phyloP scores from a whole-genome alignment of 1,284 basidiomycete species.

The Naganishia liquefaciens region DNA sequence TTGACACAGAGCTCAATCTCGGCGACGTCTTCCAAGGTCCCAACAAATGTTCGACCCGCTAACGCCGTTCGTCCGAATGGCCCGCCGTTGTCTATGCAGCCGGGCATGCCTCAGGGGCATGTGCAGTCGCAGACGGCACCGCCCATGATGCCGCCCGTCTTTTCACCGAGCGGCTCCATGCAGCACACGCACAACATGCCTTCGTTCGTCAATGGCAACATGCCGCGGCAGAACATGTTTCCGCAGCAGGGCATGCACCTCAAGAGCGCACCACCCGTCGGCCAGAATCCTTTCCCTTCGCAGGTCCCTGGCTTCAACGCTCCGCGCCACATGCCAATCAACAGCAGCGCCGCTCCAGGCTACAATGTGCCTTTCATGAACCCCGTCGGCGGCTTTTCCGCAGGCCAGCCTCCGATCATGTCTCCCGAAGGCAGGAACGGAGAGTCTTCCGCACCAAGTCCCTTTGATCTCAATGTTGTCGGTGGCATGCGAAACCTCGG shows the following conservation, averaged over 20 bases:
- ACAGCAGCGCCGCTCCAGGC: slow-evolving; percentile 3
- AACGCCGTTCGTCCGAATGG: slow-evolving; percentile 10
- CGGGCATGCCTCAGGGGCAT: slow-evolving; percentile 5
- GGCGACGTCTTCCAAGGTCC: slow-evolving; percentile 11
- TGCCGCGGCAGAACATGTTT: slow-evolving; percentile 24
- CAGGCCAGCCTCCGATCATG: slow-evolving; percentile 12
- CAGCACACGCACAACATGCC: slow-evolving; percentile 25
- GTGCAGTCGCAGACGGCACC: slow-evolving; percentile 5
- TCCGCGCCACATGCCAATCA: slow-evolving; percentile 19
- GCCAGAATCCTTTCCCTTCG: slow-evolving; percentile 29
- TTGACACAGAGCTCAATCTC: slow-evolving; percentile 11
- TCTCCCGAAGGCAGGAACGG: slow-evolving; percentile 12
- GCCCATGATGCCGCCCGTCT: slow-evolving; percentile 24
- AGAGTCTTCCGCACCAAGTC: background rate
- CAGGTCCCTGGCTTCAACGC: slow-evolving; percentile 29
- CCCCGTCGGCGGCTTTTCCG: slow-evolving; percentile 7
- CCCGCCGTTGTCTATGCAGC: slow-evolving; percentile 19
- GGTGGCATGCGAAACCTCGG: slow-evolving; percentile 22
- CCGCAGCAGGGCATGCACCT: slow-evolving; percentile 21
- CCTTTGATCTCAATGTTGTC: slow-evolving; percentile 11
- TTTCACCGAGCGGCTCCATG: slow-evolving; percentile 17
- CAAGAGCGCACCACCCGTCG: slow-evolving; percentile 11
- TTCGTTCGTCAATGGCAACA: slow-evolving; percentile 20
- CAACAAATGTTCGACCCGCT: background rate
- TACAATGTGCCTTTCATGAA: slow-evolving; percentile 21